Base-by-base conservation (phyloP, 2,329 filamentous ascomycete genomes). In the Fusarium nurragi region DNA sequence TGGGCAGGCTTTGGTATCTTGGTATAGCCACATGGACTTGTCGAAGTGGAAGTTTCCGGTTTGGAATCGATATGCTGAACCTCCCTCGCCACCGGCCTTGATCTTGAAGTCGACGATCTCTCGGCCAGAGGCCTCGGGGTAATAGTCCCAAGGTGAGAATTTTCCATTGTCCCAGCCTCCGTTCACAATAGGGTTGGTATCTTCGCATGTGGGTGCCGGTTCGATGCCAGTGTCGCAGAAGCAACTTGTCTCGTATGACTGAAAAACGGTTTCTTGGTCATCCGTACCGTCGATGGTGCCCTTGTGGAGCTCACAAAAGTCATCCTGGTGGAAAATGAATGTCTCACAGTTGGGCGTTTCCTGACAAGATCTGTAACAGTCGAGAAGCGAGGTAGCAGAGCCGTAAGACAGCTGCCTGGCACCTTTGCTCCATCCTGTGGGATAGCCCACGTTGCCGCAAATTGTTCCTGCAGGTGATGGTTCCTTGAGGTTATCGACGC, bases 151-250 rank as follows among this genome's bases (percentile, higher is more conserved):
- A 4, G 56, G 56, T 2, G 19, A 2, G 2, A 60, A 22, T 2
- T 3, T 32, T 0, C 52, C 56, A 6, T 32, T 9, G 0, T 57
- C 56, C 26, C 40, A 60, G 8, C 39, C 53, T 5, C 16, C 22
- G 11, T 60, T 60, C 10, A 6, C 14, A 5, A 59, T 39, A 3
- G 43, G 32, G 2, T 19, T 26, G 2, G 3, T 16, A 5, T 45
- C 53, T 6, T 43, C 39, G 19, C 56, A 60, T 3, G 51, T 59
- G 7, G 55, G 55, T 5, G 30, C 43, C 2, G 28, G 36, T 0
- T 43, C 41, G 8, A 58, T 19, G 1, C 26, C 51, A 1, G 51
- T 59, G 3, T 59, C 55, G 8, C 55, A 59, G 37, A 59, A 59
- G 21, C 55, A 59, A 18, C 23, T 4, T 3, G 25, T 41, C 13